Base-by-base conservation (phyloP, 441 rosid species). In the Raphanus hybrid region DNA sequence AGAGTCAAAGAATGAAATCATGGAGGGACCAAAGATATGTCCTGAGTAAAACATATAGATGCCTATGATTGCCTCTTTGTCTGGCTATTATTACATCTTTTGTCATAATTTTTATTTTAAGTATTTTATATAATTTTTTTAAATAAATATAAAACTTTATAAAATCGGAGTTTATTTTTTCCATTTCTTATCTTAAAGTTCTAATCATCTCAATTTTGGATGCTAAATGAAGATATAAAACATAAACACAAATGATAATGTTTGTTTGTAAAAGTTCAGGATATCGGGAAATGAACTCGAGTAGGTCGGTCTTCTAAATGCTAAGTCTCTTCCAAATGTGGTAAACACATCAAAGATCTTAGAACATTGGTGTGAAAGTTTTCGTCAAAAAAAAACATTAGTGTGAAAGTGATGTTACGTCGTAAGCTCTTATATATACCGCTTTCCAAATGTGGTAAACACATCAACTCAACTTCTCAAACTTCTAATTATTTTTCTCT, bases 1-100 rank as follows among this genome's bases (percentile, higher is more conserved):
- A 62, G 67, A 65, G 79, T 79, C 82, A 75, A 79, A 70, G 76
- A 70, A 75, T 48, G 82, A 79, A 69, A 79, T 79, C 79, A 79
- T 70, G 73, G 79, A 79, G 76, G 82, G 79, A 16, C 76, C 76
- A 79, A 75, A 67, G 64, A 60, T n/a, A 70, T 79, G 82, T 75
- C 64, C 59, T 78, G 75, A 54, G 39, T 70, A 58, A 64, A 75
- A 79, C 82, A 79, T 70, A 79, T 70, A 64, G 58, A 79, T 79
- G 79, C 76, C 35, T 70, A 79, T 75, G 79, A 70, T 79, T 79
- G 79, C 79, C 29, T 59, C 76, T 75, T 70, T 79, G 79, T 79
- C 82, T 70, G 68, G 64, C 10, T 75, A 64, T 50, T 70, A 79
- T 79, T 63, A 79, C 75, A 70, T 74, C 67, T 64, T 62, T 65